Conservation (phyloP, 345 rosid species). For the Arabidopsis suecica region DNA sequence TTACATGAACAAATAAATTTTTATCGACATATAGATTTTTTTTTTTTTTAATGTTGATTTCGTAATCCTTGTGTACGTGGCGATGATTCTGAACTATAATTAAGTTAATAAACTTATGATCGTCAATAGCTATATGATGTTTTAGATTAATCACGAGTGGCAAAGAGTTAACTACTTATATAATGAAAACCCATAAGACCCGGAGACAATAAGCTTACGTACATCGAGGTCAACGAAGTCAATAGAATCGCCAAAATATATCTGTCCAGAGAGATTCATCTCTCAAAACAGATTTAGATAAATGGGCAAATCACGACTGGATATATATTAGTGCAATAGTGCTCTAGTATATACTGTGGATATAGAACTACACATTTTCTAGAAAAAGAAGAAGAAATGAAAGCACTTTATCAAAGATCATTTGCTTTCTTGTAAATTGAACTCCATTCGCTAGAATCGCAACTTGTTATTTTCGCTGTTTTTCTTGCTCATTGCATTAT, state of each 20-base stretch:
- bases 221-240: constrained; percentile 43
- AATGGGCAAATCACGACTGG: not conserved
- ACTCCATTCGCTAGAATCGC: too few species aligned
- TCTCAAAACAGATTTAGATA: not conserved
- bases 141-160: constrained; percentile 23
- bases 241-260: constrained; percentile 1
- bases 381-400: not conserved
- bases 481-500: not conserved
- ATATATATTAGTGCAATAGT: constrained; percentile 11
- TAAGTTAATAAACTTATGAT: not conserved
- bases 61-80: constrained; percentile 7
- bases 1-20: not conserved
- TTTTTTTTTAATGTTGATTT: too few species aligned
- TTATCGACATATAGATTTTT: too few species aligned
- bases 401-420: not conserved
- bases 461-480: not conserved
- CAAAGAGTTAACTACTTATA: constrained; percentile 1
- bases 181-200: constrained; percentile 28
- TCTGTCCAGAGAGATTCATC: not conserved
- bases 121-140: constrained; percentile 10
- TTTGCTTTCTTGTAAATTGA: too few species aligned
- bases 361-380: not conserved
- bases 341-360: not conserved
- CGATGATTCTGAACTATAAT: not conserved
- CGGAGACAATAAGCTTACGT: constrained; percentile 38